A percentile compares a stretch with the other conserved stretches of the same genome.
Evolutionary conservation across 1,284 basidiomycete genomes (phyloP).

Genomic region (Ustilago vetiveriae): DNA sequence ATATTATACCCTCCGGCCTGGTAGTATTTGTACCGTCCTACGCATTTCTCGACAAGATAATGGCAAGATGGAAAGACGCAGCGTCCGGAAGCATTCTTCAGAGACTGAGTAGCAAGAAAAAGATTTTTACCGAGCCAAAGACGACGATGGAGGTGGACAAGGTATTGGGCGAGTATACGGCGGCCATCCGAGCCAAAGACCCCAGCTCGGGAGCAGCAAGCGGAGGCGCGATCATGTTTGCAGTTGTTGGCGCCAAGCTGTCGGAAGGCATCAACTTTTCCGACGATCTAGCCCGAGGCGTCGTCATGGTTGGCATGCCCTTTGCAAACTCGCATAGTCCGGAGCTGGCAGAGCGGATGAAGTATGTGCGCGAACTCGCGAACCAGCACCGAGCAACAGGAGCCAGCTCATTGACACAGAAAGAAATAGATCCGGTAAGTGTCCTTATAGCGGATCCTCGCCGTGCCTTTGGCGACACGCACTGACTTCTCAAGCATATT

Average conservation of each 20-base stretch:
- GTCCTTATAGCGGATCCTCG: no score
- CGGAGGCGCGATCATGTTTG: conserved; percentile 71
- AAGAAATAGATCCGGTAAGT: conserved; percentile 29
- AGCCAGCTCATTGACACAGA: not conserved
- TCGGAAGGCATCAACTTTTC: conserved; percentile 97
- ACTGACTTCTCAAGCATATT: conserved; percentile 2
- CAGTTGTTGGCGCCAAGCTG: conserved; percentile 94
- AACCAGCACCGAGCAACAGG: conserved; percentile 7
- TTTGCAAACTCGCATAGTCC: conserved; percentile 91
- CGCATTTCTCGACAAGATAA: conserved; percentile 78
- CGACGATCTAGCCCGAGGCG: conserved; percentile 81
- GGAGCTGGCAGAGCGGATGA: conserved; percentile 90
- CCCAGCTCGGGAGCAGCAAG: not conserved
- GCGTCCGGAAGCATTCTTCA: conserved; percentile 71
- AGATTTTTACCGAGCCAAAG: conserved; percentile 89
- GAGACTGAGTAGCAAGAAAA: conserved; percentile 79
- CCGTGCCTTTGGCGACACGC: no score
- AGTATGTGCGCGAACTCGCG: conserved; percentile 51
- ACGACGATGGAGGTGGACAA: conserved; percentile 79
- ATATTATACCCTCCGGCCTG: conserved; percentile 83
- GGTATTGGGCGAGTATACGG: conserved; percentile 79
- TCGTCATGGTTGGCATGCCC: conserved; percentile 86
- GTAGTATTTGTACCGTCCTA: conserved; percentile 96
- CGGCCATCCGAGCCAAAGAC: conserved; percentile 69
- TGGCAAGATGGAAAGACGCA: conserved; percentile 75